Conservation (phyloP, 2,329 filamentous ascomycete genomes). For the Lomentospora prolificans region DNA sequence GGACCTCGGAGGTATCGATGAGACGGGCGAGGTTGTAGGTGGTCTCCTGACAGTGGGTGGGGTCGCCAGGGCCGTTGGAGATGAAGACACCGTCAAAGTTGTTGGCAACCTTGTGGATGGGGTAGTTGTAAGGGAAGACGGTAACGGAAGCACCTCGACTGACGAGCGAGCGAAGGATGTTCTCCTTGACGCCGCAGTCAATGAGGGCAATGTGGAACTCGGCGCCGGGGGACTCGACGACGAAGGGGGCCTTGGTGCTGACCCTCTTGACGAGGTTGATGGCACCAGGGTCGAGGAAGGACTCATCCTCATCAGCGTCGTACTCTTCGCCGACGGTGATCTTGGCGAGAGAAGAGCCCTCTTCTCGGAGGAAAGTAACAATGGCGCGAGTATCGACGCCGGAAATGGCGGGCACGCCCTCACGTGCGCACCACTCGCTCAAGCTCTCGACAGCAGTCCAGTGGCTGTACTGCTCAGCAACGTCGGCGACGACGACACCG, state of each 20-base stretch:
- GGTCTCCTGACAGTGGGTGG: slow-evolving; percentile 90
- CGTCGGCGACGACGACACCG: slow-evolving; percentile 91
- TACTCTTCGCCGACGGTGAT: slow-evolving; percentile 97
- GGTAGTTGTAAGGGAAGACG: slow-evolving; percentile 92
- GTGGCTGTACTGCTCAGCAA: slow-evolving; percentile 88
- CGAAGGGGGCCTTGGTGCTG: slow-evolving; percentile 96
- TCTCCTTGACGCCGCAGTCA: slow-evolving; percentile 99
- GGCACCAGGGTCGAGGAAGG: slow-evolving; percentile 87
- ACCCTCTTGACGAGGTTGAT: slow-evolving; percentile 96
- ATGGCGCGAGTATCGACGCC: slow-evolving; percentile 96
- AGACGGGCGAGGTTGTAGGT: slow-evolving; percentile 85
- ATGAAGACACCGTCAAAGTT: slow-evolving; percentile 99
- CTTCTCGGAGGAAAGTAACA: slow-evolving; percentile 90
- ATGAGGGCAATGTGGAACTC: slow-evolving; percentile 87
- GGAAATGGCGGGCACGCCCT: slow-evolving; percentile 91
- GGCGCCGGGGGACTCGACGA: slow-evolving; percentile 75
- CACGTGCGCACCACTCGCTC: slow-evolving; percentile 87
- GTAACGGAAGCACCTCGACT: slow-evolving; percentile 86
- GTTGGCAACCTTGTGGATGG: slow-evolving; percentile 94
- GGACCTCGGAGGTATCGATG: slow-evolving; percentile 83
- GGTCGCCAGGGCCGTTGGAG: slow-evolving; percentile 96
- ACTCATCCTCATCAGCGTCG: slow-evolving; percentile 95
- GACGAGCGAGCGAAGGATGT: slow-evolving; percentile 92
- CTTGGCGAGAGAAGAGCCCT: slow-evolving; percentile 88
- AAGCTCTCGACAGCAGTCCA: slow-evolving; percentile 97